phyloP scores from a whole-genome alignment of 345 rosid genomes.

The Salix koriyanagi region DNA sequence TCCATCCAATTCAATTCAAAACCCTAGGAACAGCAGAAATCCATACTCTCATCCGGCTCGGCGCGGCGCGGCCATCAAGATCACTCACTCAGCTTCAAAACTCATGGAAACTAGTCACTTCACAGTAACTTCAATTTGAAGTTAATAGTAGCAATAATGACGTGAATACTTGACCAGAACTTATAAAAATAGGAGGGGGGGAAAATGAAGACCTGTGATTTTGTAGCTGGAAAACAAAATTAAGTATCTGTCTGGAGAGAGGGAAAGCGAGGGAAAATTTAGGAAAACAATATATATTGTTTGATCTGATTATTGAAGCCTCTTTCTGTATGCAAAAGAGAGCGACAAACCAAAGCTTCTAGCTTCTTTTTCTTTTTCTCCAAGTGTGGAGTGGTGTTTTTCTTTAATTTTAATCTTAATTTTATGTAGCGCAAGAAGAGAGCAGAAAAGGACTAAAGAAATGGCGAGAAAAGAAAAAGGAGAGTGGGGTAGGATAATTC shows the following conservation, averaged over 20 bases:
- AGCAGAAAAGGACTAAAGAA: not conserved
- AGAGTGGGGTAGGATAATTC: not conserved
- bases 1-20: constrained; percentile 31
- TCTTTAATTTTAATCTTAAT: not conserved
- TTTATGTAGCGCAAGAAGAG: not conserved
- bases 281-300: not conserved
- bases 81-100: constrained; percentile 5
- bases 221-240: constrained; percentile 1
- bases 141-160: not conserved
- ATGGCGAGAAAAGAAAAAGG: not conserved
- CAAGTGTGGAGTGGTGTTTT: not conserved
- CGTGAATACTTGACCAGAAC: not conserved
- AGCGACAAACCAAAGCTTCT: not conserved
- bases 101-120: not conserved
- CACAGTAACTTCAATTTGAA: not conserved
- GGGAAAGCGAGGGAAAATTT: not conserved
- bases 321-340: not conserved
- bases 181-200: not conserved
- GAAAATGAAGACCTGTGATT: not conserved
- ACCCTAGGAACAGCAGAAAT: constrained; percentile 26
- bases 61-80: constrained; percentile 26
- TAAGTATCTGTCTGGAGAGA: not conserved
- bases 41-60: constrained; percentile 11
- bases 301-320: not conserved
- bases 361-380: not conserved